Percentiles rank a stretch among this genome's conserved stretches.
phyloP scores from a whole-genome alignment of 2,329 filamentous ascomycete genomes.

The Ascochyta viciae-villosae region DNA sequence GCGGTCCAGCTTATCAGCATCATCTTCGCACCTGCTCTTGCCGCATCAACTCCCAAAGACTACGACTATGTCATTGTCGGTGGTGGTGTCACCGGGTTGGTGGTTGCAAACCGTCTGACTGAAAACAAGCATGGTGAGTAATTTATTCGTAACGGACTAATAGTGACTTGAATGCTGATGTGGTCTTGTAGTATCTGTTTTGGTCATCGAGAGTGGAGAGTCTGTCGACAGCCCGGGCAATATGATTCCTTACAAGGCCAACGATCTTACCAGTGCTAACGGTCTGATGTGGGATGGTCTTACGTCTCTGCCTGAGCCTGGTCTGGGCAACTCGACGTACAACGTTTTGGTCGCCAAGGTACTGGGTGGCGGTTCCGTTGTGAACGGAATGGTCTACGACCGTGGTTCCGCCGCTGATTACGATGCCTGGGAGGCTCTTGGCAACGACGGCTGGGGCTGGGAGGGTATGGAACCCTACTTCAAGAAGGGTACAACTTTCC shows the following conservation, averaged over 20 bases:
- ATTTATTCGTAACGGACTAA: neutral
- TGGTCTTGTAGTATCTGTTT: constrained; percentile 25
- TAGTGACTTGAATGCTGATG: constrained; percentile 4
- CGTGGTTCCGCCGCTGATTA: constrained; percentile 45
- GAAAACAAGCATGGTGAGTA: constrained; percentile 33
- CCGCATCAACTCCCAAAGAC: constrained; percentile 15
- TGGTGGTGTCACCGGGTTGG: constrained; percentile 38
- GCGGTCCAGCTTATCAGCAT: constrained; percentile 34
- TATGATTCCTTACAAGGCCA: constrained; percentile 39
- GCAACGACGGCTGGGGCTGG: constrained; percentile 67
- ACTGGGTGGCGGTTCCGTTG: constrained; percentile 35
- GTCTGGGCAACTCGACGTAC: constrained; percentile 30
- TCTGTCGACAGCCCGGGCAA: constrained; percentile 32
- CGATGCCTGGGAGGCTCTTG: constrained; percentile 65
- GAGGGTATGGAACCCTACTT: constrained; percentile 49
- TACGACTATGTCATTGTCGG: constrained; percentile 46
- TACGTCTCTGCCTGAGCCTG: constrained; percentile 31
- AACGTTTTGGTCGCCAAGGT: constrained; percentile 36
- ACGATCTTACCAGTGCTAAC: constrained; percentile 28
- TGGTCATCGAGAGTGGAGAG: constrained; percentile 38
- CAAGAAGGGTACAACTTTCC: constrained; percentile 38
- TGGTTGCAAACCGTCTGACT: constrained; percentile 38
- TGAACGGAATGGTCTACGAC: constrained; percentile 50
- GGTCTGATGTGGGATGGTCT: constrained; percentile 32
- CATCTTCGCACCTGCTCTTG: constrained; percentile 28